These are phyloP conservation scores for Daldinia bambusicola DNA, from an alignment of 495 filamentous ascomycete species.

Conservation along the genomic window DNA sequence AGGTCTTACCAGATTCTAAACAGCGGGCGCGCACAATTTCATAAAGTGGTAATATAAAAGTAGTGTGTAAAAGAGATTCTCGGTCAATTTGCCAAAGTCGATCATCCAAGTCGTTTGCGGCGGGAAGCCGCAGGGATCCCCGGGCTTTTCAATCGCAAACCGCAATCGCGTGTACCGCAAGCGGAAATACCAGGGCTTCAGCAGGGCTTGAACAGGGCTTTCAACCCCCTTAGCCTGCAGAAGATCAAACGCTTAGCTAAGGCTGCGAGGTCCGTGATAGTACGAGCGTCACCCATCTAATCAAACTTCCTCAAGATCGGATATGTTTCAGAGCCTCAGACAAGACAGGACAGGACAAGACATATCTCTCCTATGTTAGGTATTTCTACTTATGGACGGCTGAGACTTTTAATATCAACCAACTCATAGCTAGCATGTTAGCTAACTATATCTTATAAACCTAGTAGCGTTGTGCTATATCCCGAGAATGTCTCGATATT, in stretches of 20 bases:
- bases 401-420: conserved; percentile 20
- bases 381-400: conserved; percentile 9
- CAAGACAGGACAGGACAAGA: conserved; percentile 20
- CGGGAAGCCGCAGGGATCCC: conserved; percentile 32
- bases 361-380: not conserved
- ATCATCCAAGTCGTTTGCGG: conserved; percentile 34
- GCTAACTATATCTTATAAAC: too few species aligned
- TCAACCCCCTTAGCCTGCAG: conserved; percentile 32
- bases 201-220: not conserved
- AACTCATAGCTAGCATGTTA: too few species aligned
- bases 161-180: conserved; percentile 39
- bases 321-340: conserved; percentile 44
- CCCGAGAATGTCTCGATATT: not conserved
- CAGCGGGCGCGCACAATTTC: conserved; percentile 23
- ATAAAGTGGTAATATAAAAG: conserved; percentile 25
- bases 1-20: conserved; percentile 24
- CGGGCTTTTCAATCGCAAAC: conserved; percentile 34
- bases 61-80: conserved; percentile 29
- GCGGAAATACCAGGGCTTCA: conserved; percentile 41
- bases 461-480: too few species aligned
- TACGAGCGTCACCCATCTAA: conserved; percentile 36
- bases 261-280: conserved; percentile 36
- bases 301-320: conserved; percentile 36
- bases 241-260: conserved; percentile 45
- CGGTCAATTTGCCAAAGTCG: conserved; percentile 37